phyloP scores from a whole-genome alignment of 148 eudicot species.

The Rheum nobile region DNA sequence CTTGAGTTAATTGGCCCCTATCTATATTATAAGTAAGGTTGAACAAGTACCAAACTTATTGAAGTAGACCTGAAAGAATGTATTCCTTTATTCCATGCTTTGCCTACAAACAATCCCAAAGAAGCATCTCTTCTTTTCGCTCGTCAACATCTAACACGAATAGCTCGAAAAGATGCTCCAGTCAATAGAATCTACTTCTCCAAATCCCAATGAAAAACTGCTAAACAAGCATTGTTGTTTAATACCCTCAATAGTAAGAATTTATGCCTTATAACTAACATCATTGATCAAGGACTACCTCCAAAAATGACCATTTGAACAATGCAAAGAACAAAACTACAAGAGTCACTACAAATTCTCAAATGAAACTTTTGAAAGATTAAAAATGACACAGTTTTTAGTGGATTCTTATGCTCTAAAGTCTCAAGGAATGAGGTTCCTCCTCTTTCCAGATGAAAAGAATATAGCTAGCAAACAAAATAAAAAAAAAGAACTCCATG shows the following conservation, averaged over 20 bases:
- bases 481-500: conserved; percentile 27
- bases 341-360: not conserved
- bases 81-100: conserved; percentile 67
- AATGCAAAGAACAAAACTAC: conserved; percentile 5
- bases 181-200: conserved; percentile 64
- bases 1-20: conserved; percentile 24
- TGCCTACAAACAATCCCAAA: conserved; percentile 49
- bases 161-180: conserved; percentile 36
- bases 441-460: conserved; percentile 35
- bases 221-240: conserved; percentile 8
- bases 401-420: conserved; percentile 52
- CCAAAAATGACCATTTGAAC: not conserved
- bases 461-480: conserved; percentile 23
- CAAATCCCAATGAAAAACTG: conserved; percentile 19
- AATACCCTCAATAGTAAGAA: conserved; percentile 15
- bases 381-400: conserved; percentile 26
- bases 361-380: conserved; percentile 25
- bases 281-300: not conserved
- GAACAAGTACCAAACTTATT: conserved; percentile 77
- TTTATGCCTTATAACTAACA: conserved; percentile 6
- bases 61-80: conserved; percentile 50
- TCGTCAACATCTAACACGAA: conserved; percentile 46
- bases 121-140: conserved; percentile 45
- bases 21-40: conserved; percentile 27
- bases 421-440: conserved; percentile 58